Evolutionary conservation across 164 flowering plant genomes (phyloP).

Genomic region (Paratinospora sagittata): DNA sequence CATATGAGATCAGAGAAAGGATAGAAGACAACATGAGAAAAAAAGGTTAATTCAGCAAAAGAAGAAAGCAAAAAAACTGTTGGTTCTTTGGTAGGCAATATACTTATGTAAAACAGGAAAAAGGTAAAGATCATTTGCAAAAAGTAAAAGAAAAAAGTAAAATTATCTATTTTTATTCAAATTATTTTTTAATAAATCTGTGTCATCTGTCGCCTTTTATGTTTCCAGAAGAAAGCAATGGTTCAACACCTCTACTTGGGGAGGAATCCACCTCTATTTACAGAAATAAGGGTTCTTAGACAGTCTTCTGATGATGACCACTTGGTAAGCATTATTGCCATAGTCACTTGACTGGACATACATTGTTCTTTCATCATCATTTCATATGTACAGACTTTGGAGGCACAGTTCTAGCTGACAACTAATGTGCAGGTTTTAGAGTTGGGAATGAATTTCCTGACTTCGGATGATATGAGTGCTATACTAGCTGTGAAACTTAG

Average conservation of each 20-base stretch:
- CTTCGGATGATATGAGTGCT: conserved; percentile 95
- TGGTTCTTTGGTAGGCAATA: too few relatives aligned
- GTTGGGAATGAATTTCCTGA: conserved; percentile 86
- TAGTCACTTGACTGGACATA: not conserved
- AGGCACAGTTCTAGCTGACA: not conserved
- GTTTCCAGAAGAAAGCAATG: conserved; percentile 55
- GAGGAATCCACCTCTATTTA: conserved; percentile 73
- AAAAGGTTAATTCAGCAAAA: not conserved
- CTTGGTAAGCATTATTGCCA: conserved; percentile 43
- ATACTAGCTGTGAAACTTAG: conserved; percentile 75
- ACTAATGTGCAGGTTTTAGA: conserved; percentile 65
- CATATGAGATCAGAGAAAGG: too few relatives aligned
- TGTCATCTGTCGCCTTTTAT: conserved; percentile 18
- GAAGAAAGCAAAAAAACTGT: too few relatives aligned
- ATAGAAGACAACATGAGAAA: not conserved
- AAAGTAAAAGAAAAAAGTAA: not conserved
- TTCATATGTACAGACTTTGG: not conserved
- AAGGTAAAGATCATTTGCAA: not conserved
- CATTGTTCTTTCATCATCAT: not conserved
- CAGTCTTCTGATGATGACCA: conserved; percentile 77
- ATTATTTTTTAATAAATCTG: not conserved
- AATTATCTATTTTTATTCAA: not conserved
- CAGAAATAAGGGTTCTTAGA: conserved; percentile 75
- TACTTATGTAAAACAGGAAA: too few relatives aligned
- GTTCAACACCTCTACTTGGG: conserved; percentile 82